A percentile compares a stretch with the other conserved stretches of the same genome.
Conservation (phyloP, 345 rosid genomes). For the Streptanthus diversifolius region DNA sequence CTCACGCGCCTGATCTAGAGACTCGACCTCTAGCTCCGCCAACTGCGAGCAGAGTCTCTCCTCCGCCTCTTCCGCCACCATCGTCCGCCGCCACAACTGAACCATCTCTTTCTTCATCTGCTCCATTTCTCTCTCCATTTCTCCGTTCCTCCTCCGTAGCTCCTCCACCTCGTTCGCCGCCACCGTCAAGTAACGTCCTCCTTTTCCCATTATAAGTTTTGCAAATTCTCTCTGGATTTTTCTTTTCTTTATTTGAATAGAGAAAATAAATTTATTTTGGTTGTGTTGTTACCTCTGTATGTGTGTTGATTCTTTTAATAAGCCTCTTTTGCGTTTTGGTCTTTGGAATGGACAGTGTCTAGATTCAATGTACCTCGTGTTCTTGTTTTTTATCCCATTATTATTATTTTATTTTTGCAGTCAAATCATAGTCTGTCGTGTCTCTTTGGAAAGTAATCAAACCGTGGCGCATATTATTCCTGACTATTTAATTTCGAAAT, state of each 20-base stretch:
- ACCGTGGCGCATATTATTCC: not conserved
- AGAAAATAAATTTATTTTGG: not conserved
- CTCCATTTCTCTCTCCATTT: conserved; percentile 43
- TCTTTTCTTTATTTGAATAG: not conserved
- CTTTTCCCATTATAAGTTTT: not conserved
- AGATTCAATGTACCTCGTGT: conserved; percentile 62
- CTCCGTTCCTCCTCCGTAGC: conserved; percentile 52
- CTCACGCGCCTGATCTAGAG: conserved; percentile 60
- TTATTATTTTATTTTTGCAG: not conserved
- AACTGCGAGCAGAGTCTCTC: conserved; percentile 77
- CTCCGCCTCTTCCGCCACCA: conserved; percentile 80
- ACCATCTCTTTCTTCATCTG: conserved; percentile 27
- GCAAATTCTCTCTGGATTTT: too few species aligned
- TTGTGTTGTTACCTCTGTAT: not conserved
- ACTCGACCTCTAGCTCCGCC: conserved; percentile 85
- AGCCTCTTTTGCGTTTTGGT: conserved; percentile 3
- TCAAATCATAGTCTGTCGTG: not conserved
- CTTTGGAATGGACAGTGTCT: conserved; percentile 38
- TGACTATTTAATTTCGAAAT: not conserved
- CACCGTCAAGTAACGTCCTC: conserved; percentile 13
- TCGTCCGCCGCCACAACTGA: conserved; percentile 44
- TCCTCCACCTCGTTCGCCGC: conserved; percentile 17
- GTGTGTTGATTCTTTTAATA: conserved; percentile 20
- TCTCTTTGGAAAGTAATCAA: not conserved
- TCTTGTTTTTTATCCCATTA: not conserved